Evolutionary conservation across 192 early-diverging fungal species (phyloP).

Genomic region (Linnemannia schmuckeri): DNA sequence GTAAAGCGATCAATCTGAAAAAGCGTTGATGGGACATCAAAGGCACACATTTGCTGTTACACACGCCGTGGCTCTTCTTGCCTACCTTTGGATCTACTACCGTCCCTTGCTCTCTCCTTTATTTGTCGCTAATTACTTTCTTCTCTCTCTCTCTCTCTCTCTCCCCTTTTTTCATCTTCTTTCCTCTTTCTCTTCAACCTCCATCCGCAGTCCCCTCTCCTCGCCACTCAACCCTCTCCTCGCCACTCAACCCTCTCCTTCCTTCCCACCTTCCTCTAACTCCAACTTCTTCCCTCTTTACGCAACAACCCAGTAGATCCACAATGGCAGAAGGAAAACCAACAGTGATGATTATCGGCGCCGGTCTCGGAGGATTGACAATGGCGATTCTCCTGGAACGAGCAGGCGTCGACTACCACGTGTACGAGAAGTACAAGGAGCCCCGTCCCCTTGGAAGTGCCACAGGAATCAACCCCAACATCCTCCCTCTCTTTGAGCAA

Average conservation of each 20-base stretch:
- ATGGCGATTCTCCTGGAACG: conserved; percentile 22
- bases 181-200: not conserved
- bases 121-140: not conserved
- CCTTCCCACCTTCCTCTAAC: not conserved
- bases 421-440: conserved; percentile 7
- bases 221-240: no score
- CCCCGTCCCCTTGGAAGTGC: conserved; percentile 16
- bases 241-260: not conserved
- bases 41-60: not conserved
- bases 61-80: not conserved
- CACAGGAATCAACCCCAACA: conserved; percentile 1
- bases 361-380: conserved; percentile 16
- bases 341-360: conserved; percentile 23
- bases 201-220: not conserved
- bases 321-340: conserved; percentile 10
- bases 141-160: not conserved
- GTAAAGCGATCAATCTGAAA: not conserved
- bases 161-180: not conserved
- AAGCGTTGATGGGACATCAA: not conserved
- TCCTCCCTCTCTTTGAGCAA: conserved; percentile 27
- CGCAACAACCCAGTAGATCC: no score
- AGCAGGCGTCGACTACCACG: conserved; percentile 14
- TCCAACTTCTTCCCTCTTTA: not conserved
- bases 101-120: not conserved
- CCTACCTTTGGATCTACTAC: not conserved